These are phyloP conservation scores for Penicillium capsulatum DNA, from an alignment of 2,329 filamentous ascomycete genomes.

Conservation along the genomic window DNA sequence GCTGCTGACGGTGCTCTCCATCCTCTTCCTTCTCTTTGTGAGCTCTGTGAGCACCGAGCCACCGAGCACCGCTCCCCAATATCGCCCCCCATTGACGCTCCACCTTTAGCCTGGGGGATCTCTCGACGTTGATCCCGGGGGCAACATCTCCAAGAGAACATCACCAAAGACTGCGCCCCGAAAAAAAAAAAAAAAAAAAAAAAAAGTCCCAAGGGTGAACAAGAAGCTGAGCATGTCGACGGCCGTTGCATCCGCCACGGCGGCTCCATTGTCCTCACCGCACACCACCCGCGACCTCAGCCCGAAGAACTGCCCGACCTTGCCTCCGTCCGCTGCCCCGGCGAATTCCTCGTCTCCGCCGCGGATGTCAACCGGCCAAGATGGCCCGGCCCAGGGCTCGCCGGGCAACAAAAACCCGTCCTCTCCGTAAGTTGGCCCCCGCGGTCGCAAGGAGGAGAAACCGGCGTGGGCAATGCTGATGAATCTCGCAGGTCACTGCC, in stretches of 20 bases:
- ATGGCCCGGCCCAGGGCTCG: constrained; percentile 33
- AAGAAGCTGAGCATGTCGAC: constrained; percentile 43
- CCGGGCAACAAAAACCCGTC: constrained; percentile 39
- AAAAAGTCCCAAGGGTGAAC: background rate
- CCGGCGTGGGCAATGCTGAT: constrained; percentile 3
- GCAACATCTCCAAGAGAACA: too few relatives aligned
- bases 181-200: constrained; percentile 3
- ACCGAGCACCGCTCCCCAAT: too few relatives aligned
- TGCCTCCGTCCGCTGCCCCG: constrained; percentile 32
- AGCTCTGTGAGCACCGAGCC: too few relatives aligned
- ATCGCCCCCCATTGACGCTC: constrained; percentile 7
- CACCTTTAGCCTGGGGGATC: constrained; percentile 5
- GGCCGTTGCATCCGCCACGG: constrained; percentile 45
- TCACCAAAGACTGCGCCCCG: too few relatives aligned
- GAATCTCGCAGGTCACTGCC: constrained; percentile 30
- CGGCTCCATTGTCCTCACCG: constrained; percentile 42
- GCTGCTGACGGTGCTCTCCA: constrained; percentile 7
- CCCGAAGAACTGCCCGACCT: constrained; percentile 42
- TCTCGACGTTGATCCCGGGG: constrained; percentile 6
- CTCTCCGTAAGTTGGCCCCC: constrained; percentile 50
- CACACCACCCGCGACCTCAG: constrained; percentile 44
- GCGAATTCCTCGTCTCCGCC: constrained; percentile 35
- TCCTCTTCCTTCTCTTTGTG: background rate
- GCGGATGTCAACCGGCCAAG: constrained; percentile 30
- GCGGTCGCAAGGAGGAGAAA: background rate